Conservation (phyloP, 371 early-diverging fungal genomes). For the Umbelopsis sp. region DNA sequence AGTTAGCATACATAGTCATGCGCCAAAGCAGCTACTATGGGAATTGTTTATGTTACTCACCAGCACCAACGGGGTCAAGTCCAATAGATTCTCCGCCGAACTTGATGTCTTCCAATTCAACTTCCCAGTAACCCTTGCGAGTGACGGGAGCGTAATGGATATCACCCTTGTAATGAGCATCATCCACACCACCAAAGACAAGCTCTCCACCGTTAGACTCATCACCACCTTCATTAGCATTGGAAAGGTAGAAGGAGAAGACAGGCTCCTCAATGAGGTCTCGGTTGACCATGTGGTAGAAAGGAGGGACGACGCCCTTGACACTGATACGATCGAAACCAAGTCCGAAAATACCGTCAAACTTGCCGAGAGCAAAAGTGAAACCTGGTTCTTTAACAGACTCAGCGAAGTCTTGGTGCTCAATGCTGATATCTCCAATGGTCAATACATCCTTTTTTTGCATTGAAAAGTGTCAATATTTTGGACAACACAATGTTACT, state of each 20-base stretch:
- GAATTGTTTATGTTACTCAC: background rate
- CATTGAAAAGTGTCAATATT: background rate
- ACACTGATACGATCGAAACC: constrained; percentile 90
- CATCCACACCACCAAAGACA: constrained; percentile 81
- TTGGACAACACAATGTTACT: constrained; percentile 18
- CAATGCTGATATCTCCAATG: constrained; percentile 70
- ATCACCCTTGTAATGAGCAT: constrained; percentile 69
- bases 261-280: constrained; percentile 75
- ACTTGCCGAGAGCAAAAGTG: constrained; percentile 82
- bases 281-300: constrained; percentile 85
- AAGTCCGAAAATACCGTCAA: constrained; percentile 94
- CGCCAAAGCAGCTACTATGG: background rate
- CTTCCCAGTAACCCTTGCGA: constrained; percentile 94
- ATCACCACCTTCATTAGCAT: constrained; percentile 40
- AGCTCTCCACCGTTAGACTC: constrained; percentile 77
- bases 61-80: constrained; percentile 59
- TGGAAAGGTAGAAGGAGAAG: constrained; percentile 82
- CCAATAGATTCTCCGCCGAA: constrained; percentile 71
- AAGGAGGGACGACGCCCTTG: constrained; percentile 86
- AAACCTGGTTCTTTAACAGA: constrained; percentile 90
- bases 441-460: constrained; percentile 63
- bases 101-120: constrained; percentile 69
- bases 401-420: constrained; percentile 86
- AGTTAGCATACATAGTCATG: background rate
- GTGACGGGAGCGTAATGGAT: constrained; percentile 79